These are phyloP conservation scores for Hippophae rhamnoides DNA, from an alignment of 306 rosid species.

Conservation along the genomic window DNA sequence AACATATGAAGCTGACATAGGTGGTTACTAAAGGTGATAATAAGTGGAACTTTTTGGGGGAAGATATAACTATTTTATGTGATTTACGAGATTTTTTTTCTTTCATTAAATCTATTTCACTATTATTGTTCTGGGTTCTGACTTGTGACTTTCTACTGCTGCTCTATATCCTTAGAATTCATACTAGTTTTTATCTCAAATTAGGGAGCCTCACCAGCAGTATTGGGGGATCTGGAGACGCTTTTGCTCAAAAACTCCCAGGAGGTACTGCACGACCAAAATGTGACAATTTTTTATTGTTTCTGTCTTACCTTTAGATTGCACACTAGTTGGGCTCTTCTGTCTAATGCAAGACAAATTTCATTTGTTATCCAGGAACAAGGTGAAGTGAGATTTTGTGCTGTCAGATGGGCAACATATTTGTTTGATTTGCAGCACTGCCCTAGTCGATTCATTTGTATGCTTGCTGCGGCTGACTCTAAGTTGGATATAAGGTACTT, in stretches of 20 bases:
- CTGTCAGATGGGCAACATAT: conserved; percentile 83
- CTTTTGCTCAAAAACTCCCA: conserved; percentile 60
- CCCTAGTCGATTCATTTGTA: conserved; percentile 83
- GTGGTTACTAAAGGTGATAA: too few species aligned
- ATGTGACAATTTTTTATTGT: too few species aligned
- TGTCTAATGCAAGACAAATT: conserved; percentile 3
- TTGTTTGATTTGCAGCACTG: conserved; percentile 78
- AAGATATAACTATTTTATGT: too few species aligned
- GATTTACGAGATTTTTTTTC: too few species aligned
- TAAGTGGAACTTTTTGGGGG: too few species aligned
- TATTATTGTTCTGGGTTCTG: neutral
- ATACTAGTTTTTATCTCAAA: conserved; percentile 23
- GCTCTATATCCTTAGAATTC: conserved; percentile 6
- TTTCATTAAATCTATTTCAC: neutral
- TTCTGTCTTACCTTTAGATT: too few species aligned
- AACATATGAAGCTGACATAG: too few species aligned
- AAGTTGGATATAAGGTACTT: conserved; percentile 83
- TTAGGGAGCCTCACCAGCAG: conserved; percentile 66
- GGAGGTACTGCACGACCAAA: conserved; percentile 41
- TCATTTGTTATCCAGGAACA: conserved; percentile 55
- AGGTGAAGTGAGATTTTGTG: conserved; percentile 84
- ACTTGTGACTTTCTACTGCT: conserved; percentile 2
- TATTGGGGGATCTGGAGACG: conserved; percentile 67
- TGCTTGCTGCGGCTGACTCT: conserved; percentile 76
- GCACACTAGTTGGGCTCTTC: too few species aligned